Evolutionary conservation across 257 asterid species (phyloP), one percentile per base, ranked within the genome.

Genomic region (Parsonsia alboflavescens): DNA sequence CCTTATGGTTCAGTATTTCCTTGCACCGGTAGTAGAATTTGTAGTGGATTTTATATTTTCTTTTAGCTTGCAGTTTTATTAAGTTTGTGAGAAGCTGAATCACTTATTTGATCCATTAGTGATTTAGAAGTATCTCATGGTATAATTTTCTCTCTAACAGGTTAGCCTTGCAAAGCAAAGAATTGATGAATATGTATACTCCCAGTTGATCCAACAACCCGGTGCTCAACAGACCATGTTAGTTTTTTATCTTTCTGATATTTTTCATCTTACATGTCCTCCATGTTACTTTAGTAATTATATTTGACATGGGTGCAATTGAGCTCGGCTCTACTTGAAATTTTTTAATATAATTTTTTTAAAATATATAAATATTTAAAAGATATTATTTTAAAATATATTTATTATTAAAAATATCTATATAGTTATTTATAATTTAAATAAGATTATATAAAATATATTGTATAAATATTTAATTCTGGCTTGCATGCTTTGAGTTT

Each of bases 91-190:
- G 8, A 62, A 39, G 70, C 8, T 39, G 49, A 15, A 65, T 39
- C 2, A 4, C 26, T 17, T 2, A 6, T 49, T 50, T 1, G 41
- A 49, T 33, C 16, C 5, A 9, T 57, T 42, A 57, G 49, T 52
- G 45, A 45, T 58, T 15, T 56, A 39, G 28, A 33, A 33, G 44
- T 17, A 48, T 26, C 62, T 57, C 49, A 26, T 42, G 39, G 3
- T n/a, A 26, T 49, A 28, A 6, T 65, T 45, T 73, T 48, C 69
- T 42, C 46, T 41, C 59, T 4, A 49, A 67, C 85, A 91, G 98
- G 87, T 93, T 68, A 85, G 88, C 81, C 88, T 91, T 57, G 97
- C 97, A 73, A 93, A 89, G 86, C 96, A 86, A 81, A 88, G 97
- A 52, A 92, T 93, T 30, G 98, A 93, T 81, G 97, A 93, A 80